These are phyloP conservation scores for Solanum tarapatanum DNA, from an alignment of 257 asterid species.

Conservation along the genomic window DNA sequence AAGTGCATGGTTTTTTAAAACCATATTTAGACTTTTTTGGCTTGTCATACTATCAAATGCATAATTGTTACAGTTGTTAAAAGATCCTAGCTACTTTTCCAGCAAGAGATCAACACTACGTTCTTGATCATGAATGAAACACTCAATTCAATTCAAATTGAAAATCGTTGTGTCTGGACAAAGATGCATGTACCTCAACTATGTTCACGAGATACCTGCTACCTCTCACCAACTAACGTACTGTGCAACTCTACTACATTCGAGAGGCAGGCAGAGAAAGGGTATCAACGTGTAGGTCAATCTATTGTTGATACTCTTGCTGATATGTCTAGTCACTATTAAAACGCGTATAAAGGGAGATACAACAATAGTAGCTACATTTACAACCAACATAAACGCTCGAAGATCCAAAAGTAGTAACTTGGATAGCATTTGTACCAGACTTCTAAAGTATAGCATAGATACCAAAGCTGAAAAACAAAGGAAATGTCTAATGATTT, in stretches of 20 bases:
- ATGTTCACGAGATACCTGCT: background rate
- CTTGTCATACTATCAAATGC: background rate
- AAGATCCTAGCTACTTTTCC: background rate
- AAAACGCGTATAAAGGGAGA: background rate
- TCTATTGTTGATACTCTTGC: background rate
- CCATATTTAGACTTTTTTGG: background rate
- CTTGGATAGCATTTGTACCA: background rate
- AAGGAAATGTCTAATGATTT: background rate
- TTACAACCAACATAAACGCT: background rate
- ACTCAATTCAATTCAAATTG: background rate
- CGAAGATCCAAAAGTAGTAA: background rate
- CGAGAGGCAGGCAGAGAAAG: background rate
- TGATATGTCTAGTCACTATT: background rate
- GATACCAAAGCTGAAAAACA: no score
- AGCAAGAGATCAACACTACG: background rate
- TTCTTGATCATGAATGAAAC: background rate
- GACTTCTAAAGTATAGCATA: background rate
- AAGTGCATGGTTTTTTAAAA: background rate
- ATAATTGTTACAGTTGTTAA: background rate
- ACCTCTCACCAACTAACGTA: background rate
- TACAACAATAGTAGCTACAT: background rate
- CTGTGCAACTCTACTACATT: background rate
- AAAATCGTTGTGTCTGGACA: background rate
- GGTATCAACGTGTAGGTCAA: background rate
- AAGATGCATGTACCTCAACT: background rate